These are phyloP conservation scores for Blastocystis sp. DNA, from an alignment of 352 stramenopile genomes.

Conservation along the genomic window DNA sequence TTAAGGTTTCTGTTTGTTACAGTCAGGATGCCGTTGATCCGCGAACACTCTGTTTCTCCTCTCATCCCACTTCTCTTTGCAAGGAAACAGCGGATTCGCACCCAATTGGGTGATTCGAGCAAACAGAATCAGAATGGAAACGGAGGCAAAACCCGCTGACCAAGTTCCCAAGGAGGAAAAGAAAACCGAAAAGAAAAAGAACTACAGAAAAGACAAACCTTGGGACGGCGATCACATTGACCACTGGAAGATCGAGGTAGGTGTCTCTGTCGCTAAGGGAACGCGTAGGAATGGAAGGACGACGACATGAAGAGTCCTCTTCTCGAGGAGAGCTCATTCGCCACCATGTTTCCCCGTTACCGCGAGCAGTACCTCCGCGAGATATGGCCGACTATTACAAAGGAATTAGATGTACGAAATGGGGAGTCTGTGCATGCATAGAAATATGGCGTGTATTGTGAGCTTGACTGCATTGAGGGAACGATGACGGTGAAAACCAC, in stretches of 20 bases:
- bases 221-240: conserved; percentile 94
- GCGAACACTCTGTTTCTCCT: not conserved
- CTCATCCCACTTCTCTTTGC: not conserved
- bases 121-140: no score
- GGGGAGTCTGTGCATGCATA: conserved; percentile 22
- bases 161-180: not conserved
- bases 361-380: conserved; percentile 96
- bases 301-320: conserved; percentile 74
- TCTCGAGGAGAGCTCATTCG: conserved; percentile 95
- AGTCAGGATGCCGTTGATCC: not conserved
- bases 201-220: conserved; percentile 94
- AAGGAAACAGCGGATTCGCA: no score
- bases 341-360: conserved; percentile 98
- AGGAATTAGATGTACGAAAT: conserved; percentile 74
- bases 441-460: conserved; percentile 83
- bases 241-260: conserved; percentile 89
- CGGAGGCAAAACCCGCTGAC: not conserved
- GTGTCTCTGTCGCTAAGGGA: conserved; percentile 62
- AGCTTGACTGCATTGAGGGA: conserved; percentile 95
- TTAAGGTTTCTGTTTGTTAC: not conserved
- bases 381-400: conserved; percentile 93
- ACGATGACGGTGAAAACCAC: conserved; percentile 82
- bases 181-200: conserved; percentile 69
- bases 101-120: no score
- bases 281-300: conserved; percentile 71